Evolutionary conservation across 73 alveolate species (phyloP), one percentile per base, ranked within the genome.

Genomic region (Symbiodinium natans): DNA sequence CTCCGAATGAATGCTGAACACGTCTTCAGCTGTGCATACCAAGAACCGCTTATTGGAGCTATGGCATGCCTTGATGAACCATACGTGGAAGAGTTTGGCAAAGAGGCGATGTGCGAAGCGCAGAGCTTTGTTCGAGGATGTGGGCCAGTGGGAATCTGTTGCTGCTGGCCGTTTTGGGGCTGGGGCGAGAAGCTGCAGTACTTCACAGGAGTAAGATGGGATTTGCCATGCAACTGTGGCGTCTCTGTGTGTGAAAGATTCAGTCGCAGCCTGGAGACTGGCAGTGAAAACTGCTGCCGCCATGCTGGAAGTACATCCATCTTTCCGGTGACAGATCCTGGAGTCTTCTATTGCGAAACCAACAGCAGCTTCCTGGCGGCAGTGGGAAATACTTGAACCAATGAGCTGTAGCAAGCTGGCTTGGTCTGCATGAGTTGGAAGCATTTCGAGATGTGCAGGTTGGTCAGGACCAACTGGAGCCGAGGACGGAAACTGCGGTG

Each of bases 121-220:
- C 33, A 63, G 11, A 86, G 82, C 52, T 86, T 86, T 41, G 23
- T 41, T 6, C 34, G 25, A 19, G 93, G 77, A 36, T 86, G 83
- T 33, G 93, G 93, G 36, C 93, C 93, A 2, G 93, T 54, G 38
- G 94, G 94, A 15, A 86, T 86, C 40, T 86, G 94, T n/a, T 86
- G 94, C 59, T 86, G 94, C 83, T 86, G 94, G 94, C 94, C 94
- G 38, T 86, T 86, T 34, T 86, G 94, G 94, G 94, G 94, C 38
- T 86, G 94, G 94, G 94, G 94, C 5, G 94, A 86, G 46, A 86
- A 86, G 94, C 75, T 86, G 83, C 94, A 86, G 71, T 86, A 86
- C 31, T 86, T 86, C 94, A 86, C 94, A 17, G 94, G 94, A 23
- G 83, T 86, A 8, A 38, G 54, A 8, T 86, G 94, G 94, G 84